Evolutionary conservation across 2,329 filamentous ascomycete species (phyloP), one percentile per base, ranked within the genome.

Genomic region (Talaromyces atroroseus): DNA sequence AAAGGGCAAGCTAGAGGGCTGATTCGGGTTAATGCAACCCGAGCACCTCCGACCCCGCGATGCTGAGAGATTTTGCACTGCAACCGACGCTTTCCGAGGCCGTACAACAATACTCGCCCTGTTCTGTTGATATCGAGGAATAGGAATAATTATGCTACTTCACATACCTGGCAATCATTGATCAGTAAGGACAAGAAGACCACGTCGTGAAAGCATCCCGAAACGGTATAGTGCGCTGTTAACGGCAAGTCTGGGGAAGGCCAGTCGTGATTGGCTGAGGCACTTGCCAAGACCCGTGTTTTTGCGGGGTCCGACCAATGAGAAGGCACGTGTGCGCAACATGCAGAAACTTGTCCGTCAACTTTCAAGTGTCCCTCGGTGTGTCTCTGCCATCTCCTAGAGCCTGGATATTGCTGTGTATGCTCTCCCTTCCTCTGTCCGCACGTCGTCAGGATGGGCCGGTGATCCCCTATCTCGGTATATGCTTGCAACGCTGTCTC

Each of bases 311-410:
- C 52, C 8, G 29, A 21, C 44, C 46, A 55, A 55, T 23, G 21
- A 26, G 34, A 38, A 32, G n/a, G 21, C 42, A 48, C 21, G 52
- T 26, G 24, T 24, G 26, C n/a, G 32, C 29, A 50, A 23, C 46
- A 62, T 59, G 26, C 42, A 46, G 63, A 68, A 48, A 29, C 24
- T 26, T 46, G 21, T 6, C 44, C 23, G 12, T n/a, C n/a, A n/a
- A n/a, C 21, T 40, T 40, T 16, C 5, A 29, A 29, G 26, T 8
- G 8, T 29, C n/a, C 26, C 26, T 29, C 26, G 26, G 26, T 29
- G 26, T 29, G 26, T 29, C 29, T 34, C 29, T 12, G 2, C 29
- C 11, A 26, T 26, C 24, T 26, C 24, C 24, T 26, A 26, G 4
- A 4, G 8, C 24, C 24, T 26, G 8, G 24, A 8, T 26, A 26